Evolutionary conservation across 371 early-diverging fungal species (phyloP).

Genomic region (Conidiobolus incongruus): DNA sequence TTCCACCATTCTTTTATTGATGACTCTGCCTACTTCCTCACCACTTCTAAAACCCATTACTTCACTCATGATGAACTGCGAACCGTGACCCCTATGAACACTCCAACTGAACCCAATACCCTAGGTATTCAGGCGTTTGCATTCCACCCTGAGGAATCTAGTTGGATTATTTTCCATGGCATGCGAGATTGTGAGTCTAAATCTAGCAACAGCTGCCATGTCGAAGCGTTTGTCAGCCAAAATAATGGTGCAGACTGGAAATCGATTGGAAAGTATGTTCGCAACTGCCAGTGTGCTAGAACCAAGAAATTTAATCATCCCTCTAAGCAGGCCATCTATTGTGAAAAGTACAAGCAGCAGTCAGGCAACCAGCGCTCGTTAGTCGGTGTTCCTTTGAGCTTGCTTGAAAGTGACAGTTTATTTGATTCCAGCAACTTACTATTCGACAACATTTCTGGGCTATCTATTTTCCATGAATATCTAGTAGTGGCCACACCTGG

Average conservation of each 20-base stretch:
- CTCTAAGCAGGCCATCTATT: constrained; percentile 30
- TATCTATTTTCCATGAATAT: constrained; percentile 52
- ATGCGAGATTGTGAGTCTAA: constrained; percentile 21
- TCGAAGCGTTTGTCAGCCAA: constrained; percentile 37
- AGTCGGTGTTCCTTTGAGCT: constrained; percentile 16
- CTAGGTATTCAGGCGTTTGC: constrained; percentile 26
- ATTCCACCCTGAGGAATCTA: constrained; percentile 56
- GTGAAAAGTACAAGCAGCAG: constrained; percentile 33
- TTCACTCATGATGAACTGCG: constrained; percentile 46
- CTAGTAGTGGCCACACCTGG: constrained; percentile 47
- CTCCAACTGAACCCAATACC: constrained; percentile 32
- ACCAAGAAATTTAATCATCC: constrained; percentile 27
- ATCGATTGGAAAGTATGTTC: constrained; percentile 38
- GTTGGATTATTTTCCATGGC: constrained; percentile 55
- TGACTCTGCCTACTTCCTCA: constrained; percentile 47
- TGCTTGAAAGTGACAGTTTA: constrained; percentile 26
- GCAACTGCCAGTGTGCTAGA: constrained; percentile 51
- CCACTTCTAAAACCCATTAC: constrained; percentile 18
- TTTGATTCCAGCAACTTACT: constrained; percentile 22
- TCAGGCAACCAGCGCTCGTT: constrained; percentile 27
- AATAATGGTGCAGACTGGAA: constrained; percentile 54
- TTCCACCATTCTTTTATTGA: constrained; percentile 44
- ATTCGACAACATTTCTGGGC: constrained; percentile 42
- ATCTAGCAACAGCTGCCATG: constrained; percentile 7
- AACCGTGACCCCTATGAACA: constrained; percentile 23